Evolutionary conservation across 805 yeast genomes (phyloP), one percentile per base, ranked within the genome.

Genomic region (Candida xiaguanensis): DNA sequence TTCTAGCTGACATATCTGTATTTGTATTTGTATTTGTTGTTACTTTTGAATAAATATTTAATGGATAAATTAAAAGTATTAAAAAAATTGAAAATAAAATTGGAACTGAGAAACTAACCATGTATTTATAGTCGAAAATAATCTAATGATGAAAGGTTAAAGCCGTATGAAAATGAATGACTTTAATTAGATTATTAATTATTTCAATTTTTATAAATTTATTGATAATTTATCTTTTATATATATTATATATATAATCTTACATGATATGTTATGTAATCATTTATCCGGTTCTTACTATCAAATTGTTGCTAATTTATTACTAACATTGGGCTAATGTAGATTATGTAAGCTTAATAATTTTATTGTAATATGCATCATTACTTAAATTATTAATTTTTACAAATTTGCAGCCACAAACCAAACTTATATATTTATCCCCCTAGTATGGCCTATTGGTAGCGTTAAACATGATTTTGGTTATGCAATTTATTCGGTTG

Each of bases 1-100:
- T 49, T 62, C 72, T 63, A 17, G 50, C 40, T 12, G 41, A 32
- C 52, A 48, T 50, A 15, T 46, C 35, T 25, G 32, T 19, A n/a
- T 17, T 29, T 20, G 14, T 11, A 22, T 27, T 32, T 27, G 38
- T 7, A 4, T 8, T 28, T 13, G 18, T 28, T 28, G 18, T 28
- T 14, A 14, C 6, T 26, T 30, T 31, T 19, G 40, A 32, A 30
- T 13, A 25, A 22, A 30, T 24, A 13, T 14, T 31, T 28, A 27
- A 14, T 22, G 30, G 41, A 19, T 24, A 31, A 22, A 26, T 14
- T 17, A 30, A 36, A 16, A 29, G 16, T 29, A 27, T 22, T 24
- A 31, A 23, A 22, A 30, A 42, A 38, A 38, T 34, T 31, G 31
- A 29, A 14, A 42, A 30, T 6, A 22, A 12, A 31, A 33, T 30